Conservation (phyloP, 2,329 filamentous ascomycete species). For the Sporothrix pseudoabietina region DNA sequence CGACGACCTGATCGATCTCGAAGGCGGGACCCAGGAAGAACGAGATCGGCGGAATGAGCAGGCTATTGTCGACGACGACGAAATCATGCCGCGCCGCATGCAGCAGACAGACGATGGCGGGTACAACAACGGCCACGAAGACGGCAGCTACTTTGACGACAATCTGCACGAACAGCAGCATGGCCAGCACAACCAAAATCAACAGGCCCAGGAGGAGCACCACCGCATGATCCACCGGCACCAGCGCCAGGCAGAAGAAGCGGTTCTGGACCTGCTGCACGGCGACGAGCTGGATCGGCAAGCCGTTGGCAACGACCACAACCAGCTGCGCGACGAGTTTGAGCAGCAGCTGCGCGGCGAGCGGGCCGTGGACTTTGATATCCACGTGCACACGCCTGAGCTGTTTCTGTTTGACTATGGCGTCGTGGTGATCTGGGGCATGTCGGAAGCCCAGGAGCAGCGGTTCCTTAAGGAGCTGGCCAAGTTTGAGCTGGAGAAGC, state of each 20-base stretch:
- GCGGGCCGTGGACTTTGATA: constrained; percentile 71
- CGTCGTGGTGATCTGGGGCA: constrained; percentile 97
- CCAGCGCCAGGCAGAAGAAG: constrained; percentile 23
- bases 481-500: constrained; percentile 90
- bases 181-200: constrained; percentile 18
- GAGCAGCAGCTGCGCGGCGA: constrained; percentile 32
- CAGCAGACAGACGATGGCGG: constrained; percentile 34
- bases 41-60: constrained; percentile 39
- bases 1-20: constrained; percentile 63
- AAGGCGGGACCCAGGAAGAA: constrained; percentile 43
- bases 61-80: constrained; percentile 37
- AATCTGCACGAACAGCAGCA: constrained; percentile 14
- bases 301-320: constrained; percentile 18
- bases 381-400: constrained; percentile 85
- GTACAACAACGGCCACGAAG: constrained; percentile 45
- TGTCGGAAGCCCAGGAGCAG: constrained; percentile 86
- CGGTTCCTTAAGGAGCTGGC: constrained; percentile 90
- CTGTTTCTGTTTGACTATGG: constrained; percentile 97
- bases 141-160: constrained; percentile 36
- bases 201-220: constrained; percentile 33
- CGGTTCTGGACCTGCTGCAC: constrained; percentile 24
- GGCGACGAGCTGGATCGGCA: constrained; percentile 29
- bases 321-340: constrained; percentile 30
- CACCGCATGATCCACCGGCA: constrained; percentile 40
- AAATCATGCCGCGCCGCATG: constrained; percentile 34